Evolutionary conservation across 257 asterid species (phyloP), one percentile per base, ranked within the genome.

Genomic region (Handroanthus guayacan): DNA sequence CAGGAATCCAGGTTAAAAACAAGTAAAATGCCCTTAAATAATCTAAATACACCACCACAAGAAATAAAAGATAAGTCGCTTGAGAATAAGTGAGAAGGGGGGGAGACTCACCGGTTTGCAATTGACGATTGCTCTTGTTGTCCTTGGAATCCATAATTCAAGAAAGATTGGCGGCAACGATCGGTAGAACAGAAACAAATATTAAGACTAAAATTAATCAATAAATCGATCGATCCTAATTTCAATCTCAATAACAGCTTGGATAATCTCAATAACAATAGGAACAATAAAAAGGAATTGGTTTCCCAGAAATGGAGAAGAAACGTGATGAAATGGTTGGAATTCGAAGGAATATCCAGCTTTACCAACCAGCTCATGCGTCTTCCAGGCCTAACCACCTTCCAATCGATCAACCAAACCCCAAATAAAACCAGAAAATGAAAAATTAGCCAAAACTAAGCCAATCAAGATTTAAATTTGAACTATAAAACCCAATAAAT

Each of bases 301-400:
- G 71, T 47, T 62, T 86, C 73, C 44, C 82, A 83, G 67, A 83
- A 86, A 60, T 43, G 84, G 62, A 86, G 86, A 64, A 82, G 47
- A 5, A 79, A 84, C 43, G 82, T 69, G 56, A 85, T 68, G 71
- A 84, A 90, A 78, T 80, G 82, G 76, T 80, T 76, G 75, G 90
- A 86, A 87, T 84, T 84, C 10, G 90, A 78, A 61, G 86, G 84
- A 78, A 79, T 77, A 67, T 81, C 91, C 86, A 88, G 92, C 88
- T 87, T 88, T 75, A 80, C 88, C 89, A 82, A 85, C 85, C 92
- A 82, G 88, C 94, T 94, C 98, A 94, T 94, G 87, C 98, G 98
- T 92, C 81, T 92, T 69, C 81, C 75, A 62, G 87, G 82, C 83
- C 88, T 17, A 71, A 54, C 81, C 64, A 69, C 77, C 69, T 72